A percentile compares a stretch with the other conserved stretches of the same genome.
These are phyloP conservation scores for Candida coleopterorum DNA, from an alignment of 805 yeast species.

Conservation along the genomic window DNA sequence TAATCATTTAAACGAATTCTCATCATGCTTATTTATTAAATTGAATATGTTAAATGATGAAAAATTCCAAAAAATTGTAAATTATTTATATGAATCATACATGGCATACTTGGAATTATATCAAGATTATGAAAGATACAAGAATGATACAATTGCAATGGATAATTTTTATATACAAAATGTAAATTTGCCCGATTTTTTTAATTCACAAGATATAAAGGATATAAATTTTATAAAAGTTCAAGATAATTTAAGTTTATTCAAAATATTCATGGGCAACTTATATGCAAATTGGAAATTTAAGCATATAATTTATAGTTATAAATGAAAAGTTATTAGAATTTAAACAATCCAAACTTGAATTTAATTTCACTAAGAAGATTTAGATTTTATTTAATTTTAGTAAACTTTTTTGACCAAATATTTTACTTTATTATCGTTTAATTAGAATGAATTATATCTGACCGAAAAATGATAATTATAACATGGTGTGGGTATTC, in stretches of 20 bases:
- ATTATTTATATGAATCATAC: slow-evolving; percentile 14
- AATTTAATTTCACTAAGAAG: too few species aligned
- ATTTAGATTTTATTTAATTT: too few species aligned
- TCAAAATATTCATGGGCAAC: slow-evolving; percentile 10
- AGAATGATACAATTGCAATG: slow-evolving; percentile 1
- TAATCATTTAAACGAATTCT: slow-evolving; percentile 1
- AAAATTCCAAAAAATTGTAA: slow-evolving; percentile 10
- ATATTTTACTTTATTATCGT: too few species aligned
- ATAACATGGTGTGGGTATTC: too few species aligned
- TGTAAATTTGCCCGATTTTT: background rate
- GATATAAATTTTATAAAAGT: slow-evolving; percentile 3
- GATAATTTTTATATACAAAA: background rate
- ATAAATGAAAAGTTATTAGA: too few species aligned
- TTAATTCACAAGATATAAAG: background rate
- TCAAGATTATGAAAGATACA: slow-evolving; percentile 6
- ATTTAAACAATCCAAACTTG: too few species aligned
- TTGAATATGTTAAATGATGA: slow-evolving; percentile 9
- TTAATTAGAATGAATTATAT: too few species aligned
- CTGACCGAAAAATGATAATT: too few species aligned
- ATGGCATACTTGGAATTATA: slow-evolving; percentile 6
- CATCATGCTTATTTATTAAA: slow-evolving; percentile 6
- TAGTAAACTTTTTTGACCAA: too few species aligned
- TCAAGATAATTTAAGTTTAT: slow-evolving; percentile 10
- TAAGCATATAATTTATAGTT: slow-evolving; percentile 4
- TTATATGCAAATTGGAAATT: slow-evolving; percentile 10